Percentiles rank a stretch among this genome's conserved stretches.
Evolutionary conservation across 2,329 filamentous ascomycete species (phyloP).

Genomic region (Alternaria alternata): DNA sequence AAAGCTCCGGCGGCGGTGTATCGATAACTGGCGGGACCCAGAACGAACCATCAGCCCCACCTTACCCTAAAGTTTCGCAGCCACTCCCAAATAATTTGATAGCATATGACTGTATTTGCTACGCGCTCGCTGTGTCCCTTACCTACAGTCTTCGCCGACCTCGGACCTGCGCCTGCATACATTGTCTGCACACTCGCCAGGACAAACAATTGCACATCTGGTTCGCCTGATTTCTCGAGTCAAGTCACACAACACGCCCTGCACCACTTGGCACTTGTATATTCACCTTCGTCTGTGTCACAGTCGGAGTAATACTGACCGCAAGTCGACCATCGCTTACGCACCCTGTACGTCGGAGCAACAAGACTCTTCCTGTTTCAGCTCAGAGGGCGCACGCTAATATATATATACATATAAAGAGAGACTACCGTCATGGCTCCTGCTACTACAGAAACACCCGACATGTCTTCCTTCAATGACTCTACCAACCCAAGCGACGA

Average conservation of each 20-base stretch:
- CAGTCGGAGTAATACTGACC: slow-evolving; percentile 25
- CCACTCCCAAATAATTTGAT: slow-evolving; percentile 21
- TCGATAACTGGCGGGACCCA: slow-evolving; percentile 13
- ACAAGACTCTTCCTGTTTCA: background rate
- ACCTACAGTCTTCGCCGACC: slow-evolving; percentile 1
- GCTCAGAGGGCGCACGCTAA: slow-evolving; percentile 14
- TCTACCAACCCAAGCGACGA: slow-evolving; percentile 56
- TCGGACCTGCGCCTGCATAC: slow-evolving; percentile 7
- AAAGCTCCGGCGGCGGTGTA: slow-evolving; percentile 13
- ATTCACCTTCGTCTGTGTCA: slow-evolving; percentile 4
- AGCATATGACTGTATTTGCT: slow-evolving; percentile 19
- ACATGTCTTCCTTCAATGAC: slow-evolving; percentile 42
- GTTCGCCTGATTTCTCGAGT: slow-evolving; percentile 9
- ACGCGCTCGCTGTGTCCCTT: background rate
- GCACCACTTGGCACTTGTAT: slow-evolving; percentile 10
- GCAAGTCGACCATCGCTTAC: slow-evolving; percentile 19
- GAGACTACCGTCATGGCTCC: slow-evolving; percentile 22
- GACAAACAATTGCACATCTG: background rate
- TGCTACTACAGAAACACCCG: slow-evolving; percentile 22
- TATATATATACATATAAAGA: slow-evolving; percentile 24
- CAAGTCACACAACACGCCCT: slow-evolving; percentile 11
- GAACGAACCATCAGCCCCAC: slow-evolving; percentile 12
- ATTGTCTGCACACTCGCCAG: background rate
- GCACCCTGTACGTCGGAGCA: slow-evolving; percentile 14
- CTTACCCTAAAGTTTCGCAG: slow-evolving; percentile 8